phyloP scores from a whole-genome alignment of 2,329 filamentous ascomycete species.

The Sporothrix brasiliensis region DNA sequence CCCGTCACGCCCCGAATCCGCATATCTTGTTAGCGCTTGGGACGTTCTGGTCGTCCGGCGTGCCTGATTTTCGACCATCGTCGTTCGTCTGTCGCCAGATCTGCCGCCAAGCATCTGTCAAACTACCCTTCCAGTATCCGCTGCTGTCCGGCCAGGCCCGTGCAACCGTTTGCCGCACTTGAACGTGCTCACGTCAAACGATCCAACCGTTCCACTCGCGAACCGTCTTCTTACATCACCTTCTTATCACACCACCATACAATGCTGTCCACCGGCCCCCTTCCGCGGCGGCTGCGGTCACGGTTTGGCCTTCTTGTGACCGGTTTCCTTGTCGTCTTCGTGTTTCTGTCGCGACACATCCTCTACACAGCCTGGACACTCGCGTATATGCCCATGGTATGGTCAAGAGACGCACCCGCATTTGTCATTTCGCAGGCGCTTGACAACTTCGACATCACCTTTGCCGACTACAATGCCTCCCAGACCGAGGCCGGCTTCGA shows the following conservation, averaged over 20 bases:
- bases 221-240: background rate
- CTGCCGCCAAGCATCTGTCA: background rate
- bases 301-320: background rate
- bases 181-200: background rate
- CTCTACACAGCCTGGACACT: slow-evolving; percentile 28
- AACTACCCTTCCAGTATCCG: background rate
- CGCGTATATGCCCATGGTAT: slow-evolving; percentile 20
- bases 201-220: background rate
- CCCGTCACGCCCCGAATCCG: background rate
- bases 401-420: background rate
- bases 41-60: background rate
- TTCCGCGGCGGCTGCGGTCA: slow-evolving; percentile 17
- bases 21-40: background rate
- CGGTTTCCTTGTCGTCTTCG: background rate
- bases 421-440: slow-evolving; percentile 25
- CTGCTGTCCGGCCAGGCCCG: background rate
- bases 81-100: background rate
- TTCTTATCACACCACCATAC: background rate
- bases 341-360: background rate
- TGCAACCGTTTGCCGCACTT: background rate
- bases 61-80: background rate
- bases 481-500: slow-evolving; percentile 25
- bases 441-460: slow-evolving; percentile 31
- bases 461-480: slow-evolving; percentile 26
- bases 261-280: background rate